A percentile compares a stretch with the other conserved stretches of the same genome.
phyloP scores from a whole-genome alignment of 306 rosid species.

The Quercus glauca region DNA sequence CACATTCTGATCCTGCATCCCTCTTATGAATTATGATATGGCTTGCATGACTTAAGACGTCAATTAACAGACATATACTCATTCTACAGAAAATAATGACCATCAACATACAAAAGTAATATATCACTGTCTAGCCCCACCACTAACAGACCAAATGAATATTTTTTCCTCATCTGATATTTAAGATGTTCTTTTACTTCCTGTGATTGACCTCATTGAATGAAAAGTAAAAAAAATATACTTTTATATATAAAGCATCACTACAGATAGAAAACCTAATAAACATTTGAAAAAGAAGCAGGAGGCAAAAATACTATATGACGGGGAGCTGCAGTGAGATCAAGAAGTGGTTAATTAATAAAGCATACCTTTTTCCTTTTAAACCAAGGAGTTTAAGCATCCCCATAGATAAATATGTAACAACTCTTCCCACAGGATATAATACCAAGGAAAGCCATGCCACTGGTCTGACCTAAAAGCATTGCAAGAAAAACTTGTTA shows the following conservation, averaged over 20 bases:
- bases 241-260: constrained; percentile 4
- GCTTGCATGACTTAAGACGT: not conserved
- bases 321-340: not conserved
- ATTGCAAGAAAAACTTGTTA: constrained; percentile 30
- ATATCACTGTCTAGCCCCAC: not conserved
- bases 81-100: not conserved
- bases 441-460: constrained; percentile 96
- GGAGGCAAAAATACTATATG: constrained; percentile 7
- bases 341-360: constrained; percentile 18
- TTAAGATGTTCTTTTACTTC: not conserved
- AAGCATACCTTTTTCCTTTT: constrained; percentile 88
- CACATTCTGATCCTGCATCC: not conserved
- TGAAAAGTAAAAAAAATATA: not conserved
- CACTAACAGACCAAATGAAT: not conserved
- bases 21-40: not conserved
- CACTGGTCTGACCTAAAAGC: constrained; percentile 94
- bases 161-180: not conserved
- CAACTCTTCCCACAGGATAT: constrained; percentile 93
- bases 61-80: not conserved
- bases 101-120: not conserved
- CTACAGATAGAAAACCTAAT: constrained; percentile 10
- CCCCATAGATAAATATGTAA: constrained; percentile 95
- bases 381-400: constrained; percentile 89
- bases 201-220: not conserved
- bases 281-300: constrained; percentile 8